Percentiles rank a stretch among this genome's conserved stretches.
Evolutionary conservation across 2,329 filamentous ascomycete genomes (phyloP).

Genomic region (Diaporthe sp.): DNA sequence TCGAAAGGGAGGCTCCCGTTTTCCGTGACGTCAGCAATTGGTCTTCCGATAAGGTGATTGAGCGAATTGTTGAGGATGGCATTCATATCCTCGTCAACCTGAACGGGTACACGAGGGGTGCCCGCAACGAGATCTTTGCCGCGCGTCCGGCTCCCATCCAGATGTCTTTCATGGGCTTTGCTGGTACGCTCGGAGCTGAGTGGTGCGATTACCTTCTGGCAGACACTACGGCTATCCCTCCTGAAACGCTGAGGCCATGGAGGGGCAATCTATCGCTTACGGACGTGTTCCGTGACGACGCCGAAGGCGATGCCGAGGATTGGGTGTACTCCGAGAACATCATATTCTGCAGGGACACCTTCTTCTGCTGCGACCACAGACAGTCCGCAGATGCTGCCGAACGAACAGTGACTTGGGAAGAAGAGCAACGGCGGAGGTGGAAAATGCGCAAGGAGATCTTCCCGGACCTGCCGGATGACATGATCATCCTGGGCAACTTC

Average conservation of each 20-base stretch:
- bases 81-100: slow-evolving; percentile 97
- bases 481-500: slow-evolving; percentile 95
- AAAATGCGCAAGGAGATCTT: slow-evolving; percentile 94
- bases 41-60: slow-evolving; percentile 85
- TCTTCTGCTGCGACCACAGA: slow-evolving; percentile 97
- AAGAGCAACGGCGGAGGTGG: slow-evolving; percentile 87
- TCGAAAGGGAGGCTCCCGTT: slow-evolving; percentile 90
- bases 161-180: slow-evolving; percentile 99
- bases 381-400: slow-evolving; percentile 86
- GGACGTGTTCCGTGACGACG: slow-evolving; percentile 77
- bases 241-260: slow-evolving; percentile 83
- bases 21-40: slow-evolving; percentile 92
- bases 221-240: slow-evolving; percentile 88
- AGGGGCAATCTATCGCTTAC: slow-evolving; percentile 81
- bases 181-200: slow-evolving; percentile 93
- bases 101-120: slow-evolving; percentile 97
- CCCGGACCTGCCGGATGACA: slow-evolving; percentile 83
- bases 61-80: slow-evolving; percentile 87
- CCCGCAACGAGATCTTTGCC: slow-evolving; percentile 97
- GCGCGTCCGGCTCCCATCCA: slow-evolving; percentile 95
- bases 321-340: slow-evolving; percentile 99
- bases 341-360: slow-evolving; percentile 93
- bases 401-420: slow-evolving; percentile 79
- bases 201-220: slow-evolving; percentile 99
- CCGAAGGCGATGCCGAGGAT: slow-evolving; percentile 76